These are phyloP conservation scores for Lodderomyces orthopsilosis DNA, from an alignment of 1,139 yeast genomes.

Conservation along the genomic window DNA sequence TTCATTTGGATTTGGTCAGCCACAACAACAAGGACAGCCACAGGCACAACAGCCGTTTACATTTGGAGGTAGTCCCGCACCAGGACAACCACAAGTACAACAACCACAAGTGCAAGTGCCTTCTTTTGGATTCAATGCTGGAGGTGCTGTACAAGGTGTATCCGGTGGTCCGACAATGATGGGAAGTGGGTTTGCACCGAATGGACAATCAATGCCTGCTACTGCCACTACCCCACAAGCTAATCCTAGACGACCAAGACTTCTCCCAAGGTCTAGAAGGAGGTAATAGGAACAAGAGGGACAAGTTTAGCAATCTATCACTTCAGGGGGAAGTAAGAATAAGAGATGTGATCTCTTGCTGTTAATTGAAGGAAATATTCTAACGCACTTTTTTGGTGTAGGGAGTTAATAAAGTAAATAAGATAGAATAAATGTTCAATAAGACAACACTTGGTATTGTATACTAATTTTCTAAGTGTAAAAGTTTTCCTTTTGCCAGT, in stretches of 20 bases:
- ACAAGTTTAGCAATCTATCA: no score
- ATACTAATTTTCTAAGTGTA: no score
- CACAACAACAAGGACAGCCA: background rate
- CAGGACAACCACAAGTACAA: conserved; percentile 5
- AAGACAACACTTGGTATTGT: no score
- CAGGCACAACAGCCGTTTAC: conserved; percentile 4
- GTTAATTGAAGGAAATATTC: no score
- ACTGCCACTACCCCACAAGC: conserved; percentile 16
- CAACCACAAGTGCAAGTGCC: conserved; percentile 3
- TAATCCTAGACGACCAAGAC: conserved; percentile 24
- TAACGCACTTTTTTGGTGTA: no score
- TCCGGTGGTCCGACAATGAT: background rate
- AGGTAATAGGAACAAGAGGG: conserved; percentile 10
- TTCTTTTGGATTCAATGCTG: conserved; percentile 4
- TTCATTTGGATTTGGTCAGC: conserved; percentile 7
- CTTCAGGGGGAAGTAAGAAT: no score
- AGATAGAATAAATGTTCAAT: no score
- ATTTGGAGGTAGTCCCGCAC: conserved; percentile 9
- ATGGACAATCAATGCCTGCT: background rate
- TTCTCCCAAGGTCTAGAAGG: conserved; percentile 31
- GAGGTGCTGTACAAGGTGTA: conserved; percentile 6
- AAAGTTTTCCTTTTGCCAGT: no score
- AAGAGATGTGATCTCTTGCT: no score
- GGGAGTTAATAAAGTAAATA: no score
- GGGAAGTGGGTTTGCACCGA: background rate